These are phyloP conservation scores for Tolypocladium endophyticum DNA, from an alignment of 2,329 filamentous ascomycete genomes.

Conservation along the genomic window DNA sequence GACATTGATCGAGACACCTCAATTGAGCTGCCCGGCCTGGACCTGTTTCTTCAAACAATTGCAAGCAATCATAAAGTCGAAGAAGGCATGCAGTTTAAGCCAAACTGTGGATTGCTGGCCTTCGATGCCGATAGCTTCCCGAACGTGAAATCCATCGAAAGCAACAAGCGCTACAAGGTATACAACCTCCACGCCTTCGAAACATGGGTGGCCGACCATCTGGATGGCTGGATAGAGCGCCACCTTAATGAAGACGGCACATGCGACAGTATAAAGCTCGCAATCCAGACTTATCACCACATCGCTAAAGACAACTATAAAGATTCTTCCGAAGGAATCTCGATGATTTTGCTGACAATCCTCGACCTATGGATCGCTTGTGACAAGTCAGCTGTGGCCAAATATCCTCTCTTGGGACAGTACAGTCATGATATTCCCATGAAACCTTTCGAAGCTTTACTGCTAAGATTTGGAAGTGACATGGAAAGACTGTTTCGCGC, in stretches of 20 bases:
- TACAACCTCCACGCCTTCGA: constrained; percentile 30
- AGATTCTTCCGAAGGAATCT: constrained; percentile 31
- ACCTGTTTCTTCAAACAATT: neutral
- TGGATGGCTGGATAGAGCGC: constrained; percentile 24
- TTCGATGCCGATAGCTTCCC: neutral
- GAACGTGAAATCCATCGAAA: neutral
- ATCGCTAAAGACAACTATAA: constrained; percentile 20
- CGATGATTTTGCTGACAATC: constrained; percentile 42
- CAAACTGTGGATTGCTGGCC: neutral
- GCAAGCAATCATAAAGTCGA: neutral
- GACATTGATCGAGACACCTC: neutral
- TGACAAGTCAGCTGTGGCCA: constrained; percentile 33
- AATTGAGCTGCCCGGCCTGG: neutral
- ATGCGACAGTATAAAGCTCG: constrained; percentile 18
- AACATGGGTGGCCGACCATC: constrained; percentile 31
- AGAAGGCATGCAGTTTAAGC: neutral
- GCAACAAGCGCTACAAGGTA: neutral
- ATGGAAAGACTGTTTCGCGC: constrained; percentile 30
- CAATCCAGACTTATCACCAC: constrained; percentile 21
- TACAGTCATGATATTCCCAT: constrained; percentile 34
- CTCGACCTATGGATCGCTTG: constrained; percentile 48
- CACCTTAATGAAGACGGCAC: constrained; percentile 9
- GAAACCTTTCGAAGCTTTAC: constrained; percentile 26
- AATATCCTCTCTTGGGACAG: constrained; percentile 28
- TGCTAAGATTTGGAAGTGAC: constrained; percentile 31